Base-by-base conservation (phyloP, 2,329 filamentous ascomycete genomes). In the Sporothrix pallida region DNA sequence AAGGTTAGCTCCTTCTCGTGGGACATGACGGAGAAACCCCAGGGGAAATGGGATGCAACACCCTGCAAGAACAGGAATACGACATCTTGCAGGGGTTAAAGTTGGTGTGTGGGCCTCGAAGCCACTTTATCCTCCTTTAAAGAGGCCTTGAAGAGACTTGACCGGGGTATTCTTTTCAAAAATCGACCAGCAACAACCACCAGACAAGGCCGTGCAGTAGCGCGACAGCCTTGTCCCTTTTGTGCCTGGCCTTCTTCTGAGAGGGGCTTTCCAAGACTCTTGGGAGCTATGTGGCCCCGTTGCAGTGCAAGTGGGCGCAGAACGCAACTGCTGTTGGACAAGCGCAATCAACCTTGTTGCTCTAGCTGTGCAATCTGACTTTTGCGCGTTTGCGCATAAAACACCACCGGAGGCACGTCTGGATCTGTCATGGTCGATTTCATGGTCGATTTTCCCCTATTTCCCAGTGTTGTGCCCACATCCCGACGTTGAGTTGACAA, bases 171-270 rank as follows among this genome's bases (percentile, higher is more conserved):
- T 48, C 4, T 48, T 48, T 48, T 48, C 15, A 52, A 52, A 52
- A 23, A 12, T 6, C n/a, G 23, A 23, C n/a, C n/a, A 6, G n/a
- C 52, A 54, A 54, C 52, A 20, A 20, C 60, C 60, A 44, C 60
- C 37, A 63, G 60, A 46, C 63, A 67, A 67, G 63, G 44, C 63
- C 44, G 26, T 69, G 48, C 65, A 69, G 65, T 69, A 69, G 65
- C 65, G 65, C 48, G 26, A 17, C 48, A 37, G 65, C 63, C 63
- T 69, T 69, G 44, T 67, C 63, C 20, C 31, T 23, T 67, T 67
- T 13, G 44, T 63, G 60, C 37, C 37, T 44, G 37, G 60, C 15
- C 20, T 10, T 42, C 5, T 44, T 13, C 4, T 10, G 58, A 12
- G n/a, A n/a, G n/a, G n/a, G n/a, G n/a, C n/a, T n/a, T n/a, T n/a